These are phyloP conservation scores for Oxyria digyna DNA, from an alignment of 148 eudicot genomes.

Conservation along the genomic window DNA sequence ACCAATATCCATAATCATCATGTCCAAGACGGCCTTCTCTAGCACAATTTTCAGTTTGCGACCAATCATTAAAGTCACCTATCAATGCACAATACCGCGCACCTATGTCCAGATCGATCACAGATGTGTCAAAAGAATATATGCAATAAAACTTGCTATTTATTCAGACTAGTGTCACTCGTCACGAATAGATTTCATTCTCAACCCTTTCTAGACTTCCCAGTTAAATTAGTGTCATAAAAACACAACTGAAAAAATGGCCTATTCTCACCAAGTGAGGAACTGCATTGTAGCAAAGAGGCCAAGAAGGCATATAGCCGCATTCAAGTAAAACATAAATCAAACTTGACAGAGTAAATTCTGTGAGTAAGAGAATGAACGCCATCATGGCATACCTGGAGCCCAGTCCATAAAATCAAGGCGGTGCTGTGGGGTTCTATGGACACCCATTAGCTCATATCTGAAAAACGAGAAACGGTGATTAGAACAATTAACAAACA, in stretches of 20 bases:
- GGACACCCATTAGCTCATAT: conserved; percentile 72
- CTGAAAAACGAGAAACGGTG: conserved; percentile 20
- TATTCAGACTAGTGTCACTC: background rate
- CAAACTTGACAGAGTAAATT: background rate
- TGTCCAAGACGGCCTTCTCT: conserved; percentile 90
- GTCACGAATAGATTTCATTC: background rate
- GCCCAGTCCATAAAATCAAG: conserved; percentile 98
- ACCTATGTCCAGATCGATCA: conserved; percentile 37
- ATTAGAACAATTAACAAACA: background rate
- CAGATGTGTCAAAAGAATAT: conserved; percentile 2
- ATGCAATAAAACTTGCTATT: background rate
- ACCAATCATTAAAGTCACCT: conserved; percentile 92
- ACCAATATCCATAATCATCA: conserved; percentile 97
- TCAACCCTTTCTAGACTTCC: background rate
- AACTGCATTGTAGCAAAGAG: background rate
- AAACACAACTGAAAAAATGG: background rate
- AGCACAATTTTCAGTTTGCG: conserved; percentile 83
- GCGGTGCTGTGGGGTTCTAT: conserved; percentile 75
- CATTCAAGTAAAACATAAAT: background rate
- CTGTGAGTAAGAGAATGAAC: background rate
- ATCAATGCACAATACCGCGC: conserved; percentile 91
- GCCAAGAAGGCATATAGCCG: background rate
- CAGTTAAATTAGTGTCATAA: background rate
- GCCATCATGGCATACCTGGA: conserved; percentile 52
- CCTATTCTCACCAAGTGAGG: background rate